Base-by-base conservation (phyloP, 1,139 yeast genomes). In the Pichia sp. region DNA sequence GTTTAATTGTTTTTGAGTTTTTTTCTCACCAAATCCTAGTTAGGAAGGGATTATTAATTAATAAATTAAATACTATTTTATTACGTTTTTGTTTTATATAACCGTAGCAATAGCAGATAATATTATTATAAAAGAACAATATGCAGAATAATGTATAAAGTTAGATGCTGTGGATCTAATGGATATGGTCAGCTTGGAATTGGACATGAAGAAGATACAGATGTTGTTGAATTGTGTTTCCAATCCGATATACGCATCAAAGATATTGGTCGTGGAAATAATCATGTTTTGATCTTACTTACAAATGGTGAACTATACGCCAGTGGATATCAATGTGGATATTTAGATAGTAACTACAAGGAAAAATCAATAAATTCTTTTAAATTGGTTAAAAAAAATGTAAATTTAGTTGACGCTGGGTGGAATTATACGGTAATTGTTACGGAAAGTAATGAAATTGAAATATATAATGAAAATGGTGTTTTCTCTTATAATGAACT, bases 141-240 rank as follows among this genome's bases (percentile, higher is more conserved):
- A 6, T 8, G 24, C 16, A 31, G 23, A 8, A 16, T 5, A 9
- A 39, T 43, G 39, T 71, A 61, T 55, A 53, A 43, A 28, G 59
- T 80, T 8, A 67, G 68, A 33, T 68, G 77, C 1, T 80, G 94
- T 61, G 97, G 97, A 0, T 87, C 96, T 2, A 90, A 90, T 64
- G 96, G 96, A 1, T 69, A 65, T 39, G 78, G 64, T 46, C 97
- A 90, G 59, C 69, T 90, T 41, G 97, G 97, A 2, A 62, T 76
- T 2, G 75, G 73, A 1, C 73, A 76, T 43, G 67, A 67, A 37
- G 74, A 73, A 1, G 97, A 90, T 60, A n/a, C 38, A 2, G 20
- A 16, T 6, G 27, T 55, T 60, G 40, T 44, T 26, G 30, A 52
- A 57, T 3, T 63, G 64, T 12, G 41, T 45, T n/a, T 64, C 68